phyloP scores from a whole-genome alignment of 495 filamentous ascomycete species.

The Tricharina praecox region DNA sequence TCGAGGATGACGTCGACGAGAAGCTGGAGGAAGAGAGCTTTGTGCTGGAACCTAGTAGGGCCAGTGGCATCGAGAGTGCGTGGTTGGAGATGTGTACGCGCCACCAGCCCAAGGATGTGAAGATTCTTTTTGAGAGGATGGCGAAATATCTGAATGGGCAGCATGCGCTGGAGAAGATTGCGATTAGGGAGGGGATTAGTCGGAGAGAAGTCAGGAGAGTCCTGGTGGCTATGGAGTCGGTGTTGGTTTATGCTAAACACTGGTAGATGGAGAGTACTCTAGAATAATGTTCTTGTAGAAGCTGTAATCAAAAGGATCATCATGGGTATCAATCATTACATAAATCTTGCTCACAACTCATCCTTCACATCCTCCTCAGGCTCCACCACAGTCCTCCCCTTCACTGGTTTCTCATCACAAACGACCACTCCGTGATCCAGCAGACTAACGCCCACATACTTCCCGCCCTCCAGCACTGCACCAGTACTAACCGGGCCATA shows the following conservation, averaged over 20 bases:
- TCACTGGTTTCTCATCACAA: conserved; percentile 15
- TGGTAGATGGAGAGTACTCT: too few relatives aligned
- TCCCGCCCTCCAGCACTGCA: conserved; percentile 10
- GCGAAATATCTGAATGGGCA: conserved; percentile 77
- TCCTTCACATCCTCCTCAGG: conserved; percentile 12
- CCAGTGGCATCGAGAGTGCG: conserved; percentile 17
- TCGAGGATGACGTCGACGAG: conserved; percentile 18
- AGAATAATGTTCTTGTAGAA: too few relatives aligned
- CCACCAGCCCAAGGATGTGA: conserved; percentile 15
- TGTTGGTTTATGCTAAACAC: conserved; percentile 28
- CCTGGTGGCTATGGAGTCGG: conserved; percentile 43
- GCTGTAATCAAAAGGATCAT: too few relatives aligned
- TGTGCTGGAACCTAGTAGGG: conserved; percentile 26
- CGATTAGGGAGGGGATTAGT: conserved; percentile 64
- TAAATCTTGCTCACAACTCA: too few relatives aligned
- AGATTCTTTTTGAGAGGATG: conserved; percentile 30
- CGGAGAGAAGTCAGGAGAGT: conserved; percentile 62
- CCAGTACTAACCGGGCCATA: conserved; percentile 18
- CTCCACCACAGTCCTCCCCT: conserved; percentile 1
- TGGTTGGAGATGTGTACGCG: conserved; percentile 28
- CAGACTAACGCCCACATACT: conserved; percentile 21
- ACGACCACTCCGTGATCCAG: conserved; percentile 15
- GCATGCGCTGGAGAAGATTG: conserved; percentile 74
- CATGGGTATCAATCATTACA: too few relatives aligned
- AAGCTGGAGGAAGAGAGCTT: conserved; percentile 10